Conservation (phyloP, 176 grass and related monocot genomes). For the Hordeum marinum region DNA sequence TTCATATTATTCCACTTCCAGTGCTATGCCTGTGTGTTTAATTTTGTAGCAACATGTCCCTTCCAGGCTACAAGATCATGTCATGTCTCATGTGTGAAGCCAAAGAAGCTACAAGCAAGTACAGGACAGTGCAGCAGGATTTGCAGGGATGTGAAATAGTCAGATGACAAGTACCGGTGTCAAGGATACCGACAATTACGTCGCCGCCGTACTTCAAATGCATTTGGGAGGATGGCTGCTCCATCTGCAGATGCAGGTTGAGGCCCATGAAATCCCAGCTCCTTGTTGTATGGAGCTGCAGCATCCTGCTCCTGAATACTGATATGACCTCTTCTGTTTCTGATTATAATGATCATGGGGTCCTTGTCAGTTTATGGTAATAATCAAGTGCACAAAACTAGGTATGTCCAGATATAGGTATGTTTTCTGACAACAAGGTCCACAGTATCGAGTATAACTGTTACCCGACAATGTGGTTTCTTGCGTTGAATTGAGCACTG, state of each 20-base stretch:
- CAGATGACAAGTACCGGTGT: constrained; percentile 51
- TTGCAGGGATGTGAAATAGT: background rate
- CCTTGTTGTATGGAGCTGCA: constrained; percentile 79
- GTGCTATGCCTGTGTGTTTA: background rate
- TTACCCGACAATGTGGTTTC: constrained; percentile 61
- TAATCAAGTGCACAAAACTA: background rate
- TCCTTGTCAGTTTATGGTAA: background rate
- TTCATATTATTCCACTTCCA: background rate
- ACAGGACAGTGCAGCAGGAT: background rate
- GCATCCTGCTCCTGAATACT: constrained; percentile 78
- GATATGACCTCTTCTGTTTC: constrained; percentile 77
- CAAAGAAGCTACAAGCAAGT: background rate
- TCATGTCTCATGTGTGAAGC: background rate
- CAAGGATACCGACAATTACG: constrained; percentile 78
- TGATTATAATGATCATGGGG: constrained; percentile 27
- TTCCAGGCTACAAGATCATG: background rate
- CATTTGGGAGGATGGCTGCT: constrained; percentile 32
- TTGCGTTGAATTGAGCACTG: constrained; percentile 77
- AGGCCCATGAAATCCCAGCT: constrained; percentile 99
- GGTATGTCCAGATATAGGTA: constrained; percentile 22
- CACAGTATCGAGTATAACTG: background rate
- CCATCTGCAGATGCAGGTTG: constrained; percentile 32
- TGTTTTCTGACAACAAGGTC: background rate
- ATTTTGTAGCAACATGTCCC: background rate
- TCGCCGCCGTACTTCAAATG: constrained; percentile 58